Base-by-base conservation (phyloP, 2,329 filamentous ascomycete species). In the Fusarium proliferatum region DNA sequence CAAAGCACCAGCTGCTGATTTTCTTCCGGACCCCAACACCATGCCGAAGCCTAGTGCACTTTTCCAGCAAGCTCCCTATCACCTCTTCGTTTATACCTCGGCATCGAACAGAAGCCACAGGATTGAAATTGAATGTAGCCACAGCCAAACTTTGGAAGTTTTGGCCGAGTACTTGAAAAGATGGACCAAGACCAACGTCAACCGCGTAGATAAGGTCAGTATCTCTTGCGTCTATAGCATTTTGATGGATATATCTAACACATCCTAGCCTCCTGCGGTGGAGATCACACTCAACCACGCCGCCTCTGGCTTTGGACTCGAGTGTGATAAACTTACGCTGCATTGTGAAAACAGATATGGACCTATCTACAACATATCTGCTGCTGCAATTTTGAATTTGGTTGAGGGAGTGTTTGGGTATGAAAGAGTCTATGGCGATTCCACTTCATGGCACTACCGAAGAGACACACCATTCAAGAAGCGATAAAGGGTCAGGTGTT, bases 321-420 rank as follows among this genome's bases (percentile, higher is more conserved):
- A 84, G 38, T 83, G 85, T 69, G 86, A 88, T 72, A 81, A 82
- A 3, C 76, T 88, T 17, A 81, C 79, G 0, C 70, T 88, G 12
- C 77, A 62, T 33, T 80, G 81, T 2, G 78, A 84, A 28, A 75
- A 81, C 16, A 77, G 80, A 21, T 81, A 80, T 68, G 74, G 74
- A 43, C 71, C 77, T 13, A 56, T 73, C 6, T 83, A 82, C 58
- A 72, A 76, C 2, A 73, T 88, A 13, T 85, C 82, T 19, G 78
- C 85, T 2, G 82, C 85, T n/a, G 78, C 86, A 38, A 75, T 88
- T 16, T 76, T 88, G 26, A 80, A 82, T 1, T 76, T 88, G 12
- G 79, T 88, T 1, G 86, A 88, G 63, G 82, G 83, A 9, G 80
- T 86, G 3, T 77, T 88, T 61, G 86, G 86, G 0, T 88, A 88